Percentiles rank a stretch among this genome's conserved stretches.
Evolutionary conservation across 192 early-diverging fungal species (phyloP).

Genomic region (Globomyces pollinis-pini): DNA sequence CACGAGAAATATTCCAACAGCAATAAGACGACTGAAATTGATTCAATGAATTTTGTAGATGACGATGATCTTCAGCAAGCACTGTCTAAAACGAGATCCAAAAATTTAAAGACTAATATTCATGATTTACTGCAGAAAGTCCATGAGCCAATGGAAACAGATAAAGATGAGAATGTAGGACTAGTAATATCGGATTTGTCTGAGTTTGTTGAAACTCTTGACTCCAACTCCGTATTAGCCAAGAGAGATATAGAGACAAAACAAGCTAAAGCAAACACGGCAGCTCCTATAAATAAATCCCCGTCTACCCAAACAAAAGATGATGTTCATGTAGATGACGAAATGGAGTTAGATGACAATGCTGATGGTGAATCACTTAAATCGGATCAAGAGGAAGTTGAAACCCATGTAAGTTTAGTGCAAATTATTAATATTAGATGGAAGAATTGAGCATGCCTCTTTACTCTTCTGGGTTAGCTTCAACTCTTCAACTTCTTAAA

Average conservation of each 20-base stretch:
- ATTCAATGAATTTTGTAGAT: slow-evolving; percentile 78
- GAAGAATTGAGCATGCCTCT: slow-evolving; percentile 16
- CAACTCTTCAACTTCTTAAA: slow-evolving; percentile 70
- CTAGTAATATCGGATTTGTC: slow-evolving; percentile 80
- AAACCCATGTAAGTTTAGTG: slow-evolving; percentile 3
- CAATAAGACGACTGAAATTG: slow-evolving; percentile 22
- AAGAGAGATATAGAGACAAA: background rate
- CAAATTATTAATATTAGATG: background rate
- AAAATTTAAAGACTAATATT: slow-evolving; percentile 40
- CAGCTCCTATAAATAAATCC: background rate
- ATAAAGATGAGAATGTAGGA: background rate
- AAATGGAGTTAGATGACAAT: background rate
- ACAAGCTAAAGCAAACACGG: slow-evolving; percentile 11
- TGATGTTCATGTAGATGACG: slow-evolving; percentile 19
- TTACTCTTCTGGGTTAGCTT: slow-evolving; percentile 68
- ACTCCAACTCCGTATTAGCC: slow-evolving; percentile 25
- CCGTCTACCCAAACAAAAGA: slow-evolving; percentile 4
- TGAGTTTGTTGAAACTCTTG: slow-evolving; percentile 74
- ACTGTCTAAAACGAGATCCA: slow-evolving; percentile 66
- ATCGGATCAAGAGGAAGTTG: slow-evolving; percentile 12
- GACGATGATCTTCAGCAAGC: slow-evolving; percentile 90
- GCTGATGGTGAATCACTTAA: background rate
- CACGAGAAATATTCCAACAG: slow-evolving; percentile 16
- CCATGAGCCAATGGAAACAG: background rate
- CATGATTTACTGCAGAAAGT: slow-evolving; percentile 10